Percentiles rank a stretch among this genome's conserved stretches.
These are phyloP conservation scores for Ilyonectria robusta DNA, from an alignment of 2,329 filamentous ascomycete genomes.

Conservation along the genomic window DNA sequence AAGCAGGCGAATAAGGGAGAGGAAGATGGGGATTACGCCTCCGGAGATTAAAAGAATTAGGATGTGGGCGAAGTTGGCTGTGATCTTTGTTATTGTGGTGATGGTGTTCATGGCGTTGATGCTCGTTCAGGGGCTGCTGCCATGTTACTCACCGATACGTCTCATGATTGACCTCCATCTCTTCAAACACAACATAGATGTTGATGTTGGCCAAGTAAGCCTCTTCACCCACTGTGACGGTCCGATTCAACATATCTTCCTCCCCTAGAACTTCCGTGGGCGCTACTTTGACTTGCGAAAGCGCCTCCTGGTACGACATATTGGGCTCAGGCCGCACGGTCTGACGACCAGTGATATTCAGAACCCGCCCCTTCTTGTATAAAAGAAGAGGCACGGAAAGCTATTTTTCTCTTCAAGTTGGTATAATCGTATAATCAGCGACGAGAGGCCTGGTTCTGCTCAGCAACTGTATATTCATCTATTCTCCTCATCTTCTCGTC, in stretches of 20 bases:
- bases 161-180: slow-evolving; percentile 20
- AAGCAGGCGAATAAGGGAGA: slow-evolving; percentile 24
- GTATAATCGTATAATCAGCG: background rate
- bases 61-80: background rate
- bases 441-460: background rate
- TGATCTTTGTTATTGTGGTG: background rate
- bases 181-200: slow-evolving; percentile 21
- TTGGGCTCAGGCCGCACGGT: slow-evolving; percentile 11
- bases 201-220: slow-evolving; percentile 25
- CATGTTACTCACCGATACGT: slow-evolving; percentile 25
- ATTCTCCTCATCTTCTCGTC: background rate
- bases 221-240: slow-evolving; percentile 26
- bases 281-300: background rate
- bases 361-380: slow-evolving; percentile 15
- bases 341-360: slow-evolving; percentile 8
- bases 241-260: slow-evolving; percentile 15
- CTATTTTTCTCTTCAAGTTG: background rate
- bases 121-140: background rate
- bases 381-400: background rate
- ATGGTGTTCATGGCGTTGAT: background rate
- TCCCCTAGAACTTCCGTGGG: slow-evolving; percentile 6
- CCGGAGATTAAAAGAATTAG: slow-evolving; percentile 8
- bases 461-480: background rate
- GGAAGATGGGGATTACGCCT: slow-evolving; percentile 20
- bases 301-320: slow-evolving; percentile 20